Evolutionary conservation across 1,284 basidiomycete species (phyloP), one percentile per base, ranked within the genome.

Genomic region (Neolentinus lepideus): DNA sequence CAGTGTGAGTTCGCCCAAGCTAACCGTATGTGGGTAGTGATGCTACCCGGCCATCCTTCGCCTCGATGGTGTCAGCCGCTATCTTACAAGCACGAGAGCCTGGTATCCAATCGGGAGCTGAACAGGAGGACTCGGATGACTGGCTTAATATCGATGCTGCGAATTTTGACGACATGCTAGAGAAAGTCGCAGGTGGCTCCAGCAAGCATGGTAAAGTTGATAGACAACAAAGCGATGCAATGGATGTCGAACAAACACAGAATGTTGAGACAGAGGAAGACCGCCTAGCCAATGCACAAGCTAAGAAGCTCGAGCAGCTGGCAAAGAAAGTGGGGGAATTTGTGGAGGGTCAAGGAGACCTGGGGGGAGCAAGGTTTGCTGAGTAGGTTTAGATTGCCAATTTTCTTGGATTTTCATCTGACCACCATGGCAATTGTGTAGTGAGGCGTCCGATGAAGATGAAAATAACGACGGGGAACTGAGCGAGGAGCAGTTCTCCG

Each of bases 291-390:
- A 76, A 81, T 31, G 78, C 81, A 55, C 87, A 93, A 64, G 87
- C 92, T 1, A 67, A 76, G 16, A 83, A 80, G 55, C 70, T 98
- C 47, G 81, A 84, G 61, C 78, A 82, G 59, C 76, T 98, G 52
- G 93, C 94, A 10, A 75, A 80, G 59, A 91, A 92, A 67, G 90
- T 98, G 0, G 86, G 92, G 64, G 76, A 78, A 27, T 98, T 98
- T 66, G 83, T 98, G 1, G 86, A 93, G 61, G 92, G 90, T 1
- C 73, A 94, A 66, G 94, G 94, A 3, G 87, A 90, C 60, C 59
- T 96, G 3, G 86, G 92, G 62, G 94, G 94, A 1, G 94, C 92
- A 0, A 71, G 78, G 59, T 95, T 98, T 64, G 83, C 87, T 52
- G 94, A 95, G 93, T 96, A 70, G 64, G 90, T 73, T 45, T 22